Evolutionary conservation across 805 yeast species (phyloP).

Genomic region (Maudiozyma pseudohumilis): DNA sequence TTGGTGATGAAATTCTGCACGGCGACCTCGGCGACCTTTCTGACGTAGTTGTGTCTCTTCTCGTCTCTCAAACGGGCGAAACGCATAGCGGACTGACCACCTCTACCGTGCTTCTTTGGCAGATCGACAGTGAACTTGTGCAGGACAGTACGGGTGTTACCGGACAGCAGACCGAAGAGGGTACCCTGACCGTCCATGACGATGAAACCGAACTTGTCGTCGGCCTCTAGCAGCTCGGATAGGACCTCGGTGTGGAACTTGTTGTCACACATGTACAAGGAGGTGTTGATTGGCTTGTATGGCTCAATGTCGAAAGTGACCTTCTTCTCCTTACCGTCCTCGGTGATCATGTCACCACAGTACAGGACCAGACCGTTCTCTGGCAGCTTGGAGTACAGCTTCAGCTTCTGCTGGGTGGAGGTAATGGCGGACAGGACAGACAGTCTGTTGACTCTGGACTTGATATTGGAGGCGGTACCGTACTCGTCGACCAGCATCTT

Average conservation of each 20-base stretch:
- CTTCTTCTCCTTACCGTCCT: slow-evolving; percentile 95
- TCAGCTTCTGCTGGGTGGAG: slow-evolving; percentile 93
- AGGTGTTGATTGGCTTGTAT: slow-evolving; percentile 97
- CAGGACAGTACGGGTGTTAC: slow-evolving; percentile 92
- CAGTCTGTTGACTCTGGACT: slow-evolving; percentile 92
- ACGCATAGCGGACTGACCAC: slow-evolving; percentile 99
- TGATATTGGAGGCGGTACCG: slow-evolving; percentile 97
- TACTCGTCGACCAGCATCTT: slow-evolving; percentile 96
- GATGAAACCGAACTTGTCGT: slow-evolving; percentile 94
- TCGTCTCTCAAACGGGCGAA: slow-evolving; percentile 98
- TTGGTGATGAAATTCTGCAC: slow-evolving; percentile 93
- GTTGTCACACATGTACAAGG: slow-evolving; percentile 90
- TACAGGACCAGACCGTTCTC: slow-evolving; percentile 90
- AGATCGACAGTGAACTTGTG: slow-evolving; percentile 95
- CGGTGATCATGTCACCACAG: slow-evolving; percentile 97
- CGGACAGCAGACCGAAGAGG: slow-evolving; percentile 86
- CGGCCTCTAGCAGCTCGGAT: slow-evolving; percentile 86
- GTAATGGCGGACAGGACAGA: slow-evolving; percentile 95
- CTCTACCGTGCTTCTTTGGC: slow-evolving; percentile 99
- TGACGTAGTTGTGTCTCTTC: slow-evolving; percentile 95
- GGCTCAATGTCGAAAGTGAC: slow-evolving; percentile 97
- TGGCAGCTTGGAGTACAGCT: slow-evolving; percentile 82
- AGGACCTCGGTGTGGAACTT: slow-evolving; percentile 97
- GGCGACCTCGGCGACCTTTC: slow-evolving; percentile 97
- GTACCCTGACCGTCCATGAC: slow-evolving; percentile 99